Evolutionary conservation across 1,139 yeast genomes (phyloP), one percentile per base, ranked within the genome.

Genomic region (Kodamaea sp.): DNA sequence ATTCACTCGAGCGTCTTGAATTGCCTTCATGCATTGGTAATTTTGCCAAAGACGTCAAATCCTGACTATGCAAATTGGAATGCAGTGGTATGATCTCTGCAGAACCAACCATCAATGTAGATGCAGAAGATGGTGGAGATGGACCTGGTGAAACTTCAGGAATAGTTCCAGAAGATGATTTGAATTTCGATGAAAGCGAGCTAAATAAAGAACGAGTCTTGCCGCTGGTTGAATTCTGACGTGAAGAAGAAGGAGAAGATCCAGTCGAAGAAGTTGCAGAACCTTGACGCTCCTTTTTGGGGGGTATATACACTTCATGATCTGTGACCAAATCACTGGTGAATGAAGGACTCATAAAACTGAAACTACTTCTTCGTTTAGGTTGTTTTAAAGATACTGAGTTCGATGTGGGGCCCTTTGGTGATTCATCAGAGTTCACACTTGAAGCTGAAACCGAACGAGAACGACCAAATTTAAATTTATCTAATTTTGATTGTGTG

Each of bases 181-280:
- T 77, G 47, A 79, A 71, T 50, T 79, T 79, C 3, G 83, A 75
- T 2, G 84, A 78, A 9, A 79, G 52, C 5, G 77, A 69, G 44
- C 76, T 67, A 55, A 77, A 74, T 8, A 77, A 43, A 2, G 78
- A 71, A 45, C 70, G 70, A 34, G 67, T 63, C 34, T 57, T 63
- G 32, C 54, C 56, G 37, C 35, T 29, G 6, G 48, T 47, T 25
- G 67, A 55, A 40, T 57, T 58, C 35, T 57, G 49, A 25, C 64
- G 47, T 6, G 61, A 46, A 7, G 57, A 53, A 15, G 40, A 38
- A 2, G 58, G 56, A 3, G 56, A 46, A 4, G 48, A 37, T n/a
- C 34, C 10, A 24, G 30, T 29, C 10, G 32, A 34, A 9, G 36
- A 7, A 11, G 15, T 29, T 29, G 22, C 25, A 27, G 23, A 24